Conservation (phyloP, 2,329 filamentous ascomycete genomes). For the Arachnomyces sp. region DNA sequence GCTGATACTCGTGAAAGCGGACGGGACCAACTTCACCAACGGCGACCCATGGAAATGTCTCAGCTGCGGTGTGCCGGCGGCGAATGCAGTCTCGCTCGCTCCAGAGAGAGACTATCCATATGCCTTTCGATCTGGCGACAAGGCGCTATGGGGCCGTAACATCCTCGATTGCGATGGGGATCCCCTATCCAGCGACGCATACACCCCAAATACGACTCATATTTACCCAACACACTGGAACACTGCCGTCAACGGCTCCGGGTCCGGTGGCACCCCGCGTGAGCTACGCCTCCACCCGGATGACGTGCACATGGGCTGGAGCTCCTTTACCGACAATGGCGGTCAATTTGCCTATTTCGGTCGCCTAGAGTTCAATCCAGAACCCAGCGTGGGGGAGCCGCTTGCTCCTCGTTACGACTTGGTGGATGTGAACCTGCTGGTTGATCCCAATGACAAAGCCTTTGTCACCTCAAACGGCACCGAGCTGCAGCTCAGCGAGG, state of each 20-base stretch:
- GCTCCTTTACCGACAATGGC: slow-evolving; percentile 25
- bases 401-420: slow-evolving; percentile 34
- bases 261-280: slow-evolving; percentile 28
- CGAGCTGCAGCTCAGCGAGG: slow-evolving; percentile 23
- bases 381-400: slow-evolving; percentile 23
- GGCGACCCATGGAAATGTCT: slow-evolving; percentile 44
- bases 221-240: slow-evolving; percentile 40
- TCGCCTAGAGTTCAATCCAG: slow-evolving; percentile 35
- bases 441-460: slow-evolving; percentile 14
- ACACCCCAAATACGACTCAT: slow-evolving; percentile 28
- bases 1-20: slow-evolving; percentile 37
- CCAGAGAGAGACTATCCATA: slow-evolving; percentile 36
- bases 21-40: slow-evolving; percentile 35
- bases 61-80: slow-evolving; percentile 35
- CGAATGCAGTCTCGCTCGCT: slow-evolving; percentile 21
- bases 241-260: slow-evolving; percentile 23
- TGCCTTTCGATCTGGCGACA: slow-evolving; percentile 33
- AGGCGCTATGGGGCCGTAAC: slow-evolving; percentile 22
- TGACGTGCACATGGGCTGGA: slow-evolving; percentile 38
- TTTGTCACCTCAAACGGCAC: slow-evolving; percentile 19
- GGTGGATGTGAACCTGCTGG: slow-evolving; percentile 31
- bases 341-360: slow-evolving; percentile 28
- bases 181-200: slow-evolving; percentile 28
- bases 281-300: slow-evolving; percentile 43
- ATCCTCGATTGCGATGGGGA: slow-evolving; percentile 32